Evolutionary conservation across 495 filamentous ascomycete species (phyloP).

Genomic region (Podospora fimiseda): DNA sequence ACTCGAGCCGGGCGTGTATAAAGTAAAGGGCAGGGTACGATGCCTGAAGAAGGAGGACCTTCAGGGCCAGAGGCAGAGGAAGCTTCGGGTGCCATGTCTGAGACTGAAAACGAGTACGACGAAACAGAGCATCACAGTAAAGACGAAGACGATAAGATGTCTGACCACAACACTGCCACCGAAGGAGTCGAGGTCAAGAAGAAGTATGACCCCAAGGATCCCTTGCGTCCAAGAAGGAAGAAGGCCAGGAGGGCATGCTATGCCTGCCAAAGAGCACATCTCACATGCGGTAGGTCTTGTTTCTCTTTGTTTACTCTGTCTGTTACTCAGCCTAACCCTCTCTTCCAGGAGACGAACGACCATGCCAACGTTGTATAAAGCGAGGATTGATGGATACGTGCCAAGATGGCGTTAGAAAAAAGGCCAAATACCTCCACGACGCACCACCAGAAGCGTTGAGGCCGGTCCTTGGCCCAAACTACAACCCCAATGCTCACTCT

Average conservation of each 20-base stretch:
- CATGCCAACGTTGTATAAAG: slow-evolving; percentile 90
- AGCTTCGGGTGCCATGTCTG: slow-evolving; percentile 50
- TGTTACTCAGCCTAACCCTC: slow-evolving; percentile 5
- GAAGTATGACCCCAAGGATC: slow-evolving; percentile 73
- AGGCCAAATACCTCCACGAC: slow-evolving; percentile 98
- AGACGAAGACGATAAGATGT: slow-evolving; percentile 56
- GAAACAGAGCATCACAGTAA: slow-evolving; percentile 35
- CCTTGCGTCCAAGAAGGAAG: slow-evolving; percentile 80
- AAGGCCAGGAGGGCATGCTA: slow-evolving; percentile 93
- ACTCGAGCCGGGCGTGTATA: slow-evolving; percentile 34
- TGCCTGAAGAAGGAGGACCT: slow-evolving; percentile 40
- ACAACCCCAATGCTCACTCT: slow-evolving; percentile 38
- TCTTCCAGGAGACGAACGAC: slow-evolving; percentile 61
- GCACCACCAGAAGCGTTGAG: slow-evolving; percentile 68
- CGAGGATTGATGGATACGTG: slow-evolving; percentile 82
- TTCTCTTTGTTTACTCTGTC: neutral
- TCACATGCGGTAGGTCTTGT: slow-evolving; percentile 83
- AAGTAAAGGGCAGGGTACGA: slow-evolving; percentile 39
- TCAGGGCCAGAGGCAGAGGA: slow-evolving; percentile 43
- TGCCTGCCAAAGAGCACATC: slow-evolving; percentile 93
- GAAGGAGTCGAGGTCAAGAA: slow-evolving; percentile 48
- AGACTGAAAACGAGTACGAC: slow-evolving; percentile 50
- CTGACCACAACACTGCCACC: slow-evolving; percentile 43
- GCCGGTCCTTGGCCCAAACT: slow-evolving; percentile 50
- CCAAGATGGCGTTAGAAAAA: slow-evolving; percentile 94